Base-by-base conservation (phyloP, 129 eudicot genomes). In the Solidago caesia region DNA sequence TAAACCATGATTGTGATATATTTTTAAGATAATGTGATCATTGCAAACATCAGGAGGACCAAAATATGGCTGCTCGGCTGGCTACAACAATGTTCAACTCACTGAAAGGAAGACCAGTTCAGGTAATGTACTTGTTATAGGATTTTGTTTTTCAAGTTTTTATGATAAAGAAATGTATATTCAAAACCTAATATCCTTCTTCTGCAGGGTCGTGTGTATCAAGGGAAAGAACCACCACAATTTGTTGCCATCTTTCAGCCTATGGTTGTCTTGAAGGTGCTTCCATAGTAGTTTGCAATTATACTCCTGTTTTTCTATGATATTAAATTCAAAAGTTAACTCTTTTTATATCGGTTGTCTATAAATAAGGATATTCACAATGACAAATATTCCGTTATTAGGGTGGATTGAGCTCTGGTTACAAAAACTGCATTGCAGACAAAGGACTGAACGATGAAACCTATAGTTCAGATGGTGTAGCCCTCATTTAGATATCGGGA, bases 191-290 rank as follows among this genome's bases (percentile, higher is more conserved):
- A 4, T 81, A 60, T 80, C 45, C 29, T 46, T 82, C 14, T 7
- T 41, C 13, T 78, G 60, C 85, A 93, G 97, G 97, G 99, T 71
- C 89, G 96, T 63, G 77, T 95, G 52, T 89, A 53, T 84, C 99
- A 95, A 85, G 99, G 99, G 67, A 95, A 91, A 82, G 99, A 95
- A 80, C 96, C 99, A 29, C 95, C 99, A 43, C 99, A 95, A 64
- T 95, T 95, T 68, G 83, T 95, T 77, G 97, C 99, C 71, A 82
- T 95, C 62, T 91, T 95, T 84, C 92, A 95, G 85, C 99, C 97
- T 73, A 87, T 95, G 97, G 92, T 91, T 84, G 82, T 95, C 74
- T 87, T 95, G 44, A 95, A 95, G 99, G 99, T 94, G 86, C 77
- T n/a, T 41, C 41, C 51, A 16, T 65, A 45, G 9, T 57, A 16